Evolutionary conservation across 352 stramenopile species (phyloP).

Genomic region (Phytophthora pisi): DNA sequence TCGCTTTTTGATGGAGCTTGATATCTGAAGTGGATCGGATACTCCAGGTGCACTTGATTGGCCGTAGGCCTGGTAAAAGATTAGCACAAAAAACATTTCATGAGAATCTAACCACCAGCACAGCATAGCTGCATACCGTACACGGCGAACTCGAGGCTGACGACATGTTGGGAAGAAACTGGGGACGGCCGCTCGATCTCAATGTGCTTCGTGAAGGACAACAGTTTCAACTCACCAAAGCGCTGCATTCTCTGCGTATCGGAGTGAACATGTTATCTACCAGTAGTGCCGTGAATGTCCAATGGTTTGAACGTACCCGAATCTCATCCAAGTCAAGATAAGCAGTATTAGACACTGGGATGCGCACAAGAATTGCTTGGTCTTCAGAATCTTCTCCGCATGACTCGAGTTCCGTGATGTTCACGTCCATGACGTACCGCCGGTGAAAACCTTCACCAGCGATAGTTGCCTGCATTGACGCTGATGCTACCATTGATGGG

Average conservation of each 20-base stretch:
- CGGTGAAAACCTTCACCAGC: constrained; percentile 55
- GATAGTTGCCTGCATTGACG: constrained; percentile 31
- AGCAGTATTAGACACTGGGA: constrained; percentile 46
- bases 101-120: neutral
- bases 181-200: constrained; percentile 66
- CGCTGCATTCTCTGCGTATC: constrained; percentile 56
- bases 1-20: constrained; percentile 52
- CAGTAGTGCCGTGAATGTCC: neutral
- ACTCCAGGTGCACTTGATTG: constrained; percentile 36
- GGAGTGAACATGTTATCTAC: neutral
- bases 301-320: constrained; percentile 32
- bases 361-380: constrained; percentile 41
- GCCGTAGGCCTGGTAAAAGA: constrained; percentile 17
- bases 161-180: constrained; percentile 57
- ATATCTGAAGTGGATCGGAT: constrained; percentile 70
- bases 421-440: constrained; percentile 40
- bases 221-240: constrained; percentile 48
- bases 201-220: constrained; percentile 63
- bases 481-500: constrained; percentile 8
- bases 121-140: constrained; percentile 9
- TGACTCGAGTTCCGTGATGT: constrained; percentile 22
- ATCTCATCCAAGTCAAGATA: constrained; percentile 68
- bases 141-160: constrained; percentile 53
- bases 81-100: neutral
- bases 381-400: constrained; percentile 5